Percentiles rank a stretch among this genome's conserved stretches.
Conservation (phyloP, 192 early-diverging fungal species). For the Backusella parvicylindrica region DNA sequence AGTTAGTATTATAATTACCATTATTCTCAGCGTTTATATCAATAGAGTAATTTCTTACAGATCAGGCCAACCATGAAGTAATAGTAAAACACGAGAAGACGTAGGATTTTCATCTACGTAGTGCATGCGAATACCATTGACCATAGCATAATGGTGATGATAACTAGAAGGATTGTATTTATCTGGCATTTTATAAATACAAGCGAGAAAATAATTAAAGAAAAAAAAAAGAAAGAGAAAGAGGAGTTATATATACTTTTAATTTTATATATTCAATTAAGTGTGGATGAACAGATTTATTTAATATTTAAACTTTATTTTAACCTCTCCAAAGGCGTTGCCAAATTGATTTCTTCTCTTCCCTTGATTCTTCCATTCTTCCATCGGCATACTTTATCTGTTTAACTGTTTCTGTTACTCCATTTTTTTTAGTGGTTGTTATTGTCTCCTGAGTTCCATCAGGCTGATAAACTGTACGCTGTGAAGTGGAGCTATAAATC, state of each 20-base stretch:
- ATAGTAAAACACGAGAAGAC: not conserved
- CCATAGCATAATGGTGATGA: conserved; percentile 14
- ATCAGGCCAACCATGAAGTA: conserved; percentile 31
- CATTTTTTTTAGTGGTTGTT: not conserved
- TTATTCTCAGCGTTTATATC: not conserved
- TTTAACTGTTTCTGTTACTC: not conserved
- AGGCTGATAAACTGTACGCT: not conserved
- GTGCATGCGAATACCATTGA: conserved; percentile 32
- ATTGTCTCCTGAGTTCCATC: not conserved
- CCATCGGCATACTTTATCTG: conserved; percentile 1
- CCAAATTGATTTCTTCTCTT: conserved; percentile 1
- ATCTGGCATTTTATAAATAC: not conserved
- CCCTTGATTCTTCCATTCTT: not conserved
- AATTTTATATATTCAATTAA: not conserved
- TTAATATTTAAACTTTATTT: not conserved
- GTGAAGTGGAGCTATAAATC: not conserved
- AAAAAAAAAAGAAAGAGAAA: not conserved
- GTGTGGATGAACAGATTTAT: not conserved
- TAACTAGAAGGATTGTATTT: conserved; percentile 13
- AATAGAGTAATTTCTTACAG: conserved; percentile 11
- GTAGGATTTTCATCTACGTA: conserved; percentile 29
- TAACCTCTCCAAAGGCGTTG: not conserved
- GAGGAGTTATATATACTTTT: not conserved
- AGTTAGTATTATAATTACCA: not conserved
- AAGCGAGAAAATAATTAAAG: not conserved